Base-by-base conservation (phyloP, 176 grass and related monocot genomes). In the Musa itinerans region DNA sequence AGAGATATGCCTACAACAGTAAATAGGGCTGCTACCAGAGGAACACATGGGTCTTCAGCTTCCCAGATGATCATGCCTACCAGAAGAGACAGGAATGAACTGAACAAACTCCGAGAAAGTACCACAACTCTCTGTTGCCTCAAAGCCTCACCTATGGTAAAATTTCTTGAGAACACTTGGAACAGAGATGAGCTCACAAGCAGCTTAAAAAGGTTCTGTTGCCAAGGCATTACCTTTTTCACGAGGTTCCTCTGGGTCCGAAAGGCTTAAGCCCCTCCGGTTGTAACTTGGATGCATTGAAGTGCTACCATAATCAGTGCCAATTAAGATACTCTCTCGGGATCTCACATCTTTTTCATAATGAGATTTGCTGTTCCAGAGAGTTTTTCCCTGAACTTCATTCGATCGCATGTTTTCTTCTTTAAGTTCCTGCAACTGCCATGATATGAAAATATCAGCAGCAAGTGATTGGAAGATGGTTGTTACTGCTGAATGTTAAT, bases 401-500 rank as follows among this genome's bases (percentile, higher is more conserved):
- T 54, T 82, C 1, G 89, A 81, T 34, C 76, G 86, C 82, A 74
- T 74, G 75, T 89, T 92, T 78, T 92, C 86, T 78, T 82, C 79
- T 79, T 81, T 75, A 10, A 89, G 79, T 26, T 78, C 83, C 72
- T 78, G 85, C 50, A 92, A 14, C 89, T 88, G 69, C 50, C 15
- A 65, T 25, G 19, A 19, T 14, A 27, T 9, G 21, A 43, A 11
- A 13, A 24, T 56, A 25, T 53, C 12, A 61, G 26, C 21, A 62
- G 26, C 1, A 43, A 43, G 0, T 43, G 34, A 43, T 6, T 43
- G 4, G 34, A 43, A 43, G 34, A 43, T 43, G 34, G 34, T 6
- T 43, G 4, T 43, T 43, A 43, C 34, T 43, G 34, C 4, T 43
- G 4, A 6, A 43, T 43, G 10, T 43, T 16, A 12, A 70, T 16